These are phyloP conservation scores for Cytospora chrysosperma DNA, from an alignment of 2,329 filamentous ascomycete species.

Conservation along the genomic window DNA sequence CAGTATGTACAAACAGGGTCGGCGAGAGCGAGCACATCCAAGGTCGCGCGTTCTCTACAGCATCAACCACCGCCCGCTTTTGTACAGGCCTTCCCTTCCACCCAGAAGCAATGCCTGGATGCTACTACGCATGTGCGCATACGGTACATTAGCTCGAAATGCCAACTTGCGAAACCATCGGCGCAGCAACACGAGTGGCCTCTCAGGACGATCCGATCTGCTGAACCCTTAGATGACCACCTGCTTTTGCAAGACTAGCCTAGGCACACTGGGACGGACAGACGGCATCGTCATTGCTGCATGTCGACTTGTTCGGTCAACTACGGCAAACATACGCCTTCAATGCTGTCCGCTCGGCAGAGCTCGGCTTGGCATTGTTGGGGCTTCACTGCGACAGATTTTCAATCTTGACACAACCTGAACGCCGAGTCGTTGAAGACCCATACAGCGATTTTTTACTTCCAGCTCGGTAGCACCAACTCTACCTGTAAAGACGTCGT, in stretches of 20 bases:
- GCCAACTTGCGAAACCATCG: neutral
- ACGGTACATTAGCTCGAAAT: neutral
- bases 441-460: constrained; percentile 1
- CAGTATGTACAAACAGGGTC: neutral
- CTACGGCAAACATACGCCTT: neutral
- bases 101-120: neutral
- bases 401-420: constrained; percentile 3
- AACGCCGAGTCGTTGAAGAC: constrained; percentile 1
- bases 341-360: constrained; percentile 6
- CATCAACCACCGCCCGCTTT: neutral
- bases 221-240: neutral
- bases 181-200: neutral
- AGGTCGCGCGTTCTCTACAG: neutral
- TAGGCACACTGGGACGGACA: neutral
- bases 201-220: neutral
- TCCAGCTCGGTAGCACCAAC: neutral
- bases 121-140: neutral
- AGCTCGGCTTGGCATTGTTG: neutral
- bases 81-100: neutral
- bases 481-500: neutral
- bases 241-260: neutral
- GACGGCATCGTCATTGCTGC: constrained; percentile 5
- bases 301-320: neutral
- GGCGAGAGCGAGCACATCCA: neutral
- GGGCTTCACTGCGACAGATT: neutral